These are phyloP conservation scores for Glycine soja DNA, from an alignment of 306 rosid species.

Conservation along the genomic window DNA sequence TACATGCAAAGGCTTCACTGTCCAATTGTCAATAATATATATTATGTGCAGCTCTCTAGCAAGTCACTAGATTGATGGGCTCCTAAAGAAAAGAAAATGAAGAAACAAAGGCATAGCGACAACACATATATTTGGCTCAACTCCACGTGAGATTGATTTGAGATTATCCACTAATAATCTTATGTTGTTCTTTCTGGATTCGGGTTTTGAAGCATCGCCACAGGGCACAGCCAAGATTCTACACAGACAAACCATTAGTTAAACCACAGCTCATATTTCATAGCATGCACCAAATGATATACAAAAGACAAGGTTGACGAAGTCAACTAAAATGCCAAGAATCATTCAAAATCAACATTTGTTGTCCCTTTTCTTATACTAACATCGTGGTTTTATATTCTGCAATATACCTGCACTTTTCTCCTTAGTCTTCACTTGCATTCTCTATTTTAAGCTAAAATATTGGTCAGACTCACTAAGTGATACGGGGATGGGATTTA, in stretches of 20 bases:
- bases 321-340: slow-evolving; percentile 12
- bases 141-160: too few species aligned
- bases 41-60: too few species aligned
- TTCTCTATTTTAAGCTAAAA: not conserved
- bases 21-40: too few species aligned
- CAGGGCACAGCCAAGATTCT: slow-evolving; percentile 14
- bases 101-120: too few species aligned
- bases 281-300: not conserved
- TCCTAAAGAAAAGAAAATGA: too few species aligned
- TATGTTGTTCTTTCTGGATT: not conserved
- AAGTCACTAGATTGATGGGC: too few species aligned
- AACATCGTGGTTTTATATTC: not conserved
- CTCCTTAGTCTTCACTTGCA: not conserved
- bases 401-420: not conserved
- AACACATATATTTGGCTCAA: too few species aligned
- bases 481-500: not conserved
- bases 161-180: slow-evolving; percentile 21
- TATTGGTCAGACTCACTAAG: not conserved
- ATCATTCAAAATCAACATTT: slow-evolving; percentile 3
- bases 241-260: not conserved
- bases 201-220: slow-evolving; percentile 22
- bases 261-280: slow-evolving; percentile 16
- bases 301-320: not conserved
- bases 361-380: not conserved
- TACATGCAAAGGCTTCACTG: too few species aligned